Evolutionary conservation across 2,329 filamentous ascomycete genomes (phyloP), one percentile per base, ranked within the genome.

Genomic region (Reticulascus tulasneorum): DNA sequence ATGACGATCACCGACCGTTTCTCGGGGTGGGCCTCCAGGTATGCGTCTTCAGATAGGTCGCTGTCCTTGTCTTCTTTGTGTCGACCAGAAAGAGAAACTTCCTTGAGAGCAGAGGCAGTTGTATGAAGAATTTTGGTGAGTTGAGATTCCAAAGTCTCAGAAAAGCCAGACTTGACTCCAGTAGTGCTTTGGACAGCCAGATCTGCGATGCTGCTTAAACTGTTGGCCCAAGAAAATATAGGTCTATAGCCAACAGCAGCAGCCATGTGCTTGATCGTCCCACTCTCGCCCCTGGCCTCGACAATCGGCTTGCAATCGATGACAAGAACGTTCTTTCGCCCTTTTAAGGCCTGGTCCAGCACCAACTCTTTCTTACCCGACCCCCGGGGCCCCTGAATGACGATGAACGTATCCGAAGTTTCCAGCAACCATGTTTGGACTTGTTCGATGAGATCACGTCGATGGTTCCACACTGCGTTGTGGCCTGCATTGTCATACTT

Each of bases 141-240:
- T 51, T 97, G 90, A 1, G 85, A 82, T 54, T 96, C 91, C 19
- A 96, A 67, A 0, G 89, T 96, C 56, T 96, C 91, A 0, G 87
- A 94, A 55, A 97, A 95, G 7, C 90, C 90, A 6, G 89, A 86
- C 63, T 97, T 96, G 39, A 94, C 86, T 10, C 91, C 91, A 15
- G 91, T 94, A 10, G 93, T 93, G 49, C 90, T 86, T 58, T 96
- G 91, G 2, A 93, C 87, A 16, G 91, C 93, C 23, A 97, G 75
- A 50, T 97, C 93, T 46, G 95, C 72, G 63, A 96, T 78, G 56
- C 89, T 94, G 62, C 86, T 94, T 47, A 97, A 79, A 53, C 82
- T 95, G 60, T 97, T 96, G 64, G 94, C 85, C 86, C 90, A 97
- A 0, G 87, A 94, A 58, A 98, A 98, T 1, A 98, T 80, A 0